Evolutionary conservation across 179 eudicot genomes (phyloP).

Genomic region (Beta corolliflora): DNA sequence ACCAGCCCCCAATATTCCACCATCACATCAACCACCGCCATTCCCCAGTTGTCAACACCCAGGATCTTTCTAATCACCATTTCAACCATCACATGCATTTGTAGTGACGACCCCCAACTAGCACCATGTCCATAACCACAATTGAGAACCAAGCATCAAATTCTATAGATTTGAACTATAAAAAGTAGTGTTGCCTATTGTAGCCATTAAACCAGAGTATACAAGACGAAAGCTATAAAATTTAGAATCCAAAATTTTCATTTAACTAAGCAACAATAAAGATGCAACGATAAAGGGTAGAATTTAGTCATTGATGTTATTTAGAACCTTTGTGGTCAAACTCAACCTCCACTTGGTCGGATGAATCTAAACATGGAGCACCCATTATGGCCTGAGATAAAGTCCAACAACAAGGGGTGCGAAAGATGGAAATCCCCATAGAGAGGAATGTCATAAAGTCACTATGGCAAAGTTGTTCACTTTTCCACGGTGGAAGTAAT

Average conservation of each 20-base stretch:
- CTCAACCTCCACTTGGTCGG: not conserved
- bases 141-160: not conserved
- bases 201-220: too few relatives aligned
- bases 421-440: too few relatives aligned
- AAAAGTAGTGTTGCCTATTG: too few relatives aligned
- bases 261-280: not conserved
- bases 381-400: too few relatives aligned
- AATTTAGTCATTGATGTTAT: not conserved
- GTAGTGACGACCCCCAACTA: not conserved
- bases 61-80: too few relatives aligned
- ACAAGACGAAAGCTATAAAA: not conserved
- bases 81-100: not conserved
- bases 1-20: too few relatives aligned
- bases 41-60: too few relatives aligned
- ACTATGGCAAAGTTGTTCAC: not conserved
- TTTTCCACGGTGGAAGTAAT: not conserved
- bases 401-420: too few relatives aligned
- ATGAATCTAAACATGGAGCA: not conserved
- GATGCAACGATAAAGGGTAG: not conserved
- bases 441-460: not conserved
- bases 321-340: not conserved
- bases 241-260: not conserved
- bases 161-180: too few relatives aligned
- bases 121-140: not conserved
- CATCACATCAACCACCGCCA: not conserved